Conservation (phyloP, 2,329 filamentous ascomycete species). For the Fusarium irregulare region DNA sequence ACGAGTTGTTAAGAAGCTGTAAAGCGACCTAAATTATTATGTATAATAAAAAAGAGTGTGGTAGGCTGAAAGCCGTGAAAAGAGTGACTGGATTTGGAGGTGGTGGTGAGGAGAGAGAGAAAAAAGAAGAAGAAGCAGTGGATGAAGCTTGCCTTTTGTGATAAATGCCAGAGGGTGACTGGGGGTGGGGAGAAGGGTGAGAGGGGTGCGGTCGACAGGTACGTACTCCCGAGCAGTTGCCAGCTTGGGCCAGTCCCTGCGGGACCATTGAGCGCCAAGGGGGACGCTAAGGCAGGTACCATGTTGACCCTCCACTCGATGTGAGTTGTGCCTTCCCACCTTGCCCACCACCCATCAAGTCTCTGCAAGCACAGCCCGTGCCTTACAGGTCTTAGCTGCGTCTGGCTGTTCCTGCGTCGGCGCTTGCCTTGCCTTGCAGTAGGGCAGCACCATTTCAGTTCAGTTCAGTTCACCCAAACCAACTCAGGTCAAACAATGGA, state of each 20-base stretch:
- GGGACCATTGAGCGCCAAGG: constrained; percentile 36
- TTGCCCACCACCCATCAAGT: constrained; percentile 6
- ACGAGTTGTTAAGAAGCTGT: constrained; percentile 24
- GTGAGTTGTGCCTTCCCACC: neutral
- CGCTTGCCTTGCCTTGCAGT: constrained; percentile 24
- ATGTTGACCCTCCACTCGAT: constrained; percentile 18
- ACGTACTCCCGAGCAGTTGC: constrained; percentile 32
- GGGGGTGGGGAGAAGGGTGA: constrained; percentile 10
- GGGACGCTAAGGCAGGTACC: constrained; percentile 41
- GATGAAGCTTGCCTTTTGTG: constrained; percentile 35
- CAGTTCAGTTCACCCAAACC: neutral
- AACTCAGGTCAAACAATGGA: neutral
- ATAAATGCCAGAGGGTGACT: constrained; percentile 44
- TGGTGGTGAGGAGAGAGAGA: constrained; percentile 38
- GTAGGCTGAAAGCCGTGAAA: constrained; percentile 46
- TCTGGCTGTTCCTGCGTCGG: constrained; percentile 31
- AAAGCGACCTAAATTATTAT: constrained; percentile 36
- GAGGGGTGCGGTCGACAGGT: constrained; percentile 25
- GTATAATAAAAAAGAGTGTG: constrained; percentile 49
- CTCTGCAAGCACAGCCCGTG: constrained; percentile 13
- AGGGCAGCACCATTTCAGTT: constrained; percentile 1
- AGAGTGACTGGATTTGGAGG: constrained; percentile 50
- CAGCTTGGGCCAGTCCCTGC: constrained; percentile 23
- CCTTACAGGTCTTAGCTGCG: constrained; percentile 13
- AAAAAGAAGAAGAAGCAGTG: constrained; percentile 26